Base-by-base conservation (phyloP, 2,329 filamentous ascomycete genomes). In the Colletotrichum sublineola region DNA sequence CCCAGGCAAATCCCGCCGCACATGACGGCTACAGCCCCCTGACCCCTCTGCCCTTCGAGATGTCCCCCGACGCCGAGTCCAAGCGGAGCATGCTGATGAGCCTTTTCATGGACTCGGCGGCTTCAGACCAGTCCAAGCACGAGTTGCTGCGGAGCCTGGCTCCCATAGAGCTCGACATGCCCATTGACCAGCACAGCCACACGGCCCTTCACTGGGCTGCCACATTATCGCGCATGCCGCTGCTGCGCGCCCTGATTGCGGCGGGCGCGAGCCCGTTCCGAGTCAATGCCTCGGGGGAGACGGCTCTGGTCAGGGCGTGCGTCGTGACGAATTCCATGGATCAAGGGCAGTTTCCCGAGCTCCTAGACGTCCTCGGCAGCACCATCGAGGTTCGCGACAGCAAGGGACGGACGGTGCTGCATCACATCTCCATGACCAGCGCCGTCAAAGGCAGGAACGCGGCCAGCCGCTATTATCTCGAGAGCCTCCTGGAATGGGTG, bases 171-270 rank as follows among this genome's bases (percentile, higher is more conserved):
- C 88, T 98, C 31, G 96, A 99, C 78, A 92, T 96, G 80, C 96
- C 96, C 1, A 94, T 99, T 69, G 96, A 99, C 78, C 89, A 92
- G 36, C 94, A 94, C 71, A 92, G 92, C 46, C 94, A 98, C 78
- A 98, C 95, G 24, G 95, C 95, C 3, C 86, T 99, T 52, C 96
- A 98, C 79, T 99, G 96, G 96, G 96, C 96, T 2, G 95, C 96
- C 6, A 98, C 96, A 5, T 86, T 99, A 58, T 95, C 95, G 3
- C 92, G 96, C 20, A 92, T 97, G 80, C 89, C 93, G 1, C 86
- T 99, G 7, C 86, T 98, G 68, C 91, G 93, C 66, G 89, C 95
- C 0, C 87, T 99, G 14, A 93, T 98, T 67, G 87, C 91, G 6
- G 92, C 93, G 58, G 96, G 96, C 1, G 95, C 96, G 1, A 97